phyloP scores from a whole-genome alignment of 208 protist species.

The Crithidia mellificae region DNA sequence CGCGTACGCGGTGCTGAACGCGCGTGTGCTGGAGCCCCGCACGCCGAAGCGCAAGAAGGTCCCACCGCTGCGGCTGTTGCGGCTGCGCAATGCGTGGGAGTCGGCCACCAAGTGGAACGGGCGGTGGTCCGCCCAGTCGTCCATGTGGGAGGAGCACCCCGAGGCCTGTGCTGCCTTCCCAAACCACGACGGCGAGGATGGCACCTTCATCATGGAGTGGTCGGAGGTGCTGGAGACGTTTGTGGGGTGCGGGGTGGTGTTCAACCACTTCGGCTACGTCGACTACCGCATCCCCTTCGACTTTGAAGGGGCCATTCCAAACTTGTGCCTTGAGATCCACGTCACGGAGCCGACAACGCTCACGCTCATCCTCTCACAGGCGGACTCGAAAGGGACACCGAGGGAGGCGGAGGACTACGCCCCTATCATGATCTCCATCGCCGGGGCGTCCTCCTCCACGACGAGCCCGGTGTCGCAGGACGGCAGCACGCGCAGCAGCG shows the following conservation, averaged over 20 bases:
- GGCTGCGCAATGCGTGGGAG: slow-evolving; percentile 64
- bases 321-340: slow-evolving; percentile 46
- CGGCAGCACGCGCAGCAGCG: slow-evolving; percentile 24
- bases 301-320: slow-evolving; percentile 37
- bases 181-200: slow-evolving; percentile 38
- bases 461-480: slow-evolving; percentile 18
- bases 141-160: slow-evolving; percentile 50
- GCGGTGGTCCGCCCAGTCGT: slow-evolving; percentile 43
- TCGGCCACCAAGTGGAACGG: slow-evolving; percentile 55
- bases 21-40: slow-evolving; percentile 12
- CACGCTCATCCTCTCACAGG: slow-evolving; percentile 55
- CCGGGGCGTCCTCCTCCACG: slow-evolving; percentile 17
- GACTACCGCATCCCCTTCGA: slow-evolving; percentile 63
- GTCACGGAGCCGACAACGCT: slow-evolving; percentile 45
- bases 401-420: slow-evolving; percentile 47
- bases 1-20: slow-evolving; percentile 52
- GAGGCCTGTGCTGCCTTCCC: slow-evolving; percentile 41
- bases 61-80: slow-evolving; percentile 37
- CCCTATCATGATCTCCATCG: slow-evolving; percentile 54
- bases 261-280: slow-evolving; percentile 38
- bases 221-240: slow-evolving; percentile 57
- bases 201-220: slow-evolving; percentile 54
- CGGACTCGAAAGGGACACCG: slow-evolving; percentile 41
- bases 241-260: slow-evolving; percentile 54
- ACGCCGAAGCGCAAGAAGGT: slow-evolving; percentile 25